Conservation (phyloP, 208 protist species). For the Sergeia podlipaevii region DNA sequence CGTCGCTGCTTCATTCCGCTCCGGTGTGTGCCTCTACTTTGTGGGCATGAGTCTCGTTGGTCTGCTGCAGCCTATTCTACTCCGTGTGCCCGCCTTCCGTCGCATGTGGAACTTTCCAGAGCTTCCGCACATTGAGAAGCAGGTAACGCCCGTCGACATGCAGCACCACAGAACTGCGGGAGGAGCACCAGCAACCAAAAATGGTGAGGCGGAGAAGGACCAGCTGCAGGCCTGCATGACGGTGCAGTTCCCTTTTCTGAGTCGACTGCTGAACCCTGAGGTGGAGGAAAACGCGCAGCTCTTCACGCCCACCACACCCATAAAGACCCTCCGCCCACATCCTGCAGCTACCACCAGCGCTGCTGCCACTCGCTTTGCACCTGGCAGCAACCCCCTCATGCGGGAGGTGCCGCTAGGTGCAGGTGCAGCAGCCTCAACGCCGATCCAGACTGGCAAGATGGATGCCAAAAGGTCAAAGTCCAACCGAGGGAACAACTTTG, state of each 20-base stretch:
- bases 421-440: neutral
- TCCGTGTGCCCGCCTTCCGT: constrained; percentile 48
- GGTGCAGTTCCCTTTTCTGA: constrained; percentile 79
- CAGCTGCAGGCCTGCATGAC: constrained; percentile 53
- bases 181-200: constrained; percentile 2
- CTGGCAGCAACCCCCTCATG: constrained; percentile 66
- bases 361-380: constrained; percentile 17
- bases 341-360: neutral
- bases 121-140: neutral
- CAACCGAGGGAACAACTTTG: constrained; percentile 43
- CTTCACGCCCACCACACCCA: constrained; percentile 21
- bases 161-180: neutral
- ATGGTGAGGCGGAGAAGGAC: constrained; percentile 15
- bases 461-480: neutral
- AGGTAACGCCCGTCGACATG: neutral
- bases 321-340: neutral
- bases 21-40: constrained; percentile 86
- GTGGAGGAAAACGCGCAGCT: constrained; percentile 47
- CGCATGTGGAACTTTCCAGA: constrained; percentile 59
- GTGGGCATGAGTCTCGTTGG: constrained; percentile 80
- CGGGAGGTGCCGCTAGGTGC: constrained; percentile 26
- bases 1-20: constrained; percentile 47
- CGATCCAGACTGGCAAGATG: neutral
- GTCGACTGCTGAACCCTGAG: constrained; percentile 63
- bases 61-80: constrained; percentile 72